phyloP scores from a whole-genome alignment of 2,329 filamentous ascomycete species.

The Neophaeococcomyces aloes region DNA sequence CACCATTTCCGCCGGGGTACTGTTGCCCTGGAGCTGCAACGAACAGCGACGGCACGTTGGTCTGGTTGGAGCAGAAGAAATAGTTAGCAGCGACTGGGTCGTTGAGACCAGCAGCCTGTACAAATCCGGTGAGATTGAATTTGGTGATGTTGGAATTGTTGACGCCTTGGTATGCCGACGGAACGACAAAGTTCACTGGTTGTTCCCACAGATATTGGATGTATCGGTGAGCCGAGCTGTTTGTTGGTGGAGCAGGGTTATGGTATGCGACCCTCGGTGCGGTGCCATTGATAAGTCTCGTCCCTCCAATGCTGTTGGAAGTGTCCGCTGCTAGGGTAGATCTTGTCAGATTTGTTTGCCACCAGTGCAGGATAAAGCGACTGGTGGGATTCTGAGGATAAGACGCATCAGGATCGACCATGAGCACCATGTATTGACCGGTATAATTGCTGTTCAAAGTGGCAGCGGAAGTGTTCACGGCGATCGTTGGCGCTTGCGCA shows the following conservation, averaged over 20 bases:
- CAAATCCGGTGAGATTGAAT: conserved; percentile 14
- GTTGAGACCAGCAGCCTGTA: conserved; percentile 14
- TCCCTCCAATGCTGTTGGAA: conserved; percentile 8
- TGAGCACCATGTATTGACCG: conserved; percentile 17
- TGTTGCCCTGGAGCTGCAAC: conserved; percentile 13
- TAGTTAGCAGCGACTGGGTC: conserved; percentile 18
- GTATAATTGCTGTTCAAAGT: conserved; percentile 13
- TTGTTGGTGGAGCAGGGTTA: conserved; percentile 14
- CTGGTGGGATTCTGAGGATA: conserved; percentile 13
- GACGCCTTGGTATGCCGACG: conserved; percentile 12
- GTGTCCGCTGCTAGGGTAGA: conserved; percentile 7
- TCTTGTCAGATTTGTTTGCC: conserved; percentile 14
- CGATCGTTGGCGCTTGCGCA: conserved; percentile 12
- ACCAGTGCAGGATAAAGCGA: conserved; percentile 17
- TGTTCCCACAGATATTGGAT: conserved; percentile 18
- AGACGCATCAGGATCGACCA: conserved; percentile 19
- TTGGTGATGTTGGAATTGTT: conserved; percentile 12
- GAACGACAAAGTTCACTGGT: conserved; percentile 15
- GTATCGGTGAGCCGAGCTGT: conserved; percentile 20
- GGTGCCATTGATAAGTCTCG: conserved; percentile 12
- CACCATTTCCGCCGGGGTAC: conserved; percentile 16
- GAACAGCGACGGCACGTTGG: conserved; percentile 15
- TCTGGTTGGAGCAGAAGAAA: conserved; percentile 17
- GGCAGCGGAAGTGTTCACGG: conserved; percentile 14
- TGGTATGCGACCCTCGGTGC: conserved; percentile 12